Evolutionary conservation across 2,329 filamentous ascomycete species (phyloP).

Genomic region (Colletotrichum melonis): DNA sequence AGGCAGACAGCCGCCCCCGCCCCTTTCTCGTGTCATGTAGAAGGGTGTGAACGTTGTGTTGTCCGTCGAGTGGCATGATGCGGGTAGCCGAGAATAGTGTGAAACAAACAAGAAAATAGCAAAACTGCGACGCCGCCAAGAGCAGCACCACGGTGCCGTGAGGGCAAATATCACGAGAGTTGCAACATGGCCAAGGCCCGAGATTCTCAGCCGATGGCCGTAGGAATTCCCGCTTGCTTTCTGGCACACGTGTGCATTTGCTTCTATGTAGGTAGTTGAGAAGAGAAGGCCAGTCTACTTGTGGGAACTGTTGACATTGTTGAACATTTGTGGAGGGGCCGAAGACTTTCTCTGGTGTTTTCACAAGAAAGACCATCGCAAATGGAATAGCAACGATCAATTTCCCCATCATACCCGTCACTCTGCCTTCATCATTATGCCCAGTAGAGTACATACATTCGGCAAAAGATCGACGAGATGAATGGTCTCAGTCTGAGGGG

Average conservation of each 20-base stretch:
- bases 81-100: slow-evolving; percentile 5
- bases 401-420: not conserved
- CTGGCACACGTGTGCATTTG: not conserved
- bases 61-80: slow-evolving; percentile 6
- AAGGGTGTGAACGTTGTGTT: slow-evolving; percentile 16
- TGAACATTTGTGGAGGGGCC: not conserved
- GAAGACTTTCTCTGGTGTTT: not conserved
- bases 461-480: not conserved
- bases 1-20: not conserved
- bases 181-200: not conserved
- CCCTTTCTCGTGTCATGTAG: slow-evolving; percentile 1
- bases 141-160: not conserved
- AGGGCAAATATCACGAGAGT: not conserved
- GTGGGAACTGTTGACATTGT: not conserved
- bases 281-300: not conserved
- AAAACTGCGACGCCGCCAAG: not conserved
- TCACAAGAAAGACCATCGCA: not conserved
- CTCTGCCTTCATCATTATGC: not conserved
- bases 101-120: slow-evolving; percentile 20
- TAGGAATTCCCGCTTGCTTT: not conserved
- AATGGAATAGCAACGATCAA: not conserved
- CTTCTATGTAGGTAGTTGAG: not conserved
- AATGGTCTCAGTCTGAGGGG: not conserved
- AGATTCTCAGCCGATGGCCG: not conserved
- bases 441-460: not conserved